Evolutionary conservation across 805 yeast genomes (phyloP), one percentile per base, ranked within the genome.

Genomic region (Kodamaea restingae): DNA sequence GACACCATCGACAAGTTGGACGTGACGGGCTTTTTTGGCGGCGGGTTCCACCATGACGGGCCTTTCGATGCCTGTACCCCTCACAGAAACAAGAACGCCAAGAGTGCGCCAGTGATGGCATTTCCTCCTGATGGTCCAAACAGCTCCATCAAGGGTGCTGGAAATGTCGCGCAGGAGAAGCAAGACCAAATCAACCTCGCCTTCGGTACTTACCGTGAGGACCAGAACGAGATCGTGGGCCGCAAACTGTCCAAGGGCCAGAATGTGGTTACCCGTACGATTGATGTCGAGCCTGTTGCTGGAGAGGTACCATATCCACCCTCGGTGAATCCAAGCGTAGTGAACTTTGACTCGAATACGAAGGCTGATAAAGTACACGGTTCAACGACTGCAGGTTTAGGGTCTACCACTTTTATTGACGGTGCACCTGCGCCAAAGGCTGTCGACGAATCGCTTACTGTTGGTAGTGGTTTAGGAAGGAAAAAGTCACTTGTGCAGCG

Each of bases 61-160:
- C 98, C 98, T 11, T 93, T 93, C 59, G 98, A 93, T 60, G 98
- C 98, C 1, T 91, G 98, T 61, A 85, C 95, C 2, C 98, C 98
- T 6, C 96, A 87, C 61, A 80, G 98, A 60, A 93, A 93, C 63
- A 85, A 84, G 64, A 71, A 77, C 42, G 66, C 64, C 47, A 68
- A 72, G 55, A 80, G 78, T 33, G 95, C 97, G 0, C 98, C 98
- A 4, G 96, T 93, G 11, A 70, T 79, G 67, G 98, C 98, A 0
- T 93, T 91, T 73, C 96, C 97, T 0, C 85, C 75, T 5, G 95
- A 91, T 63, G 97, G 98, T 0, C 96, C 98, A 46, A 93, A 93
- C 63, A 84, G 78, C 54, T 75, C 91, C 4, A 80, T 91, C 45
- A 77, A 77, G 50, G 95, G 95, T 17, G 67, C 75, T 44, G 76